Evolutionary conservation across 1,139 yeast species (phyloP), one percentile per base, ranked within the genome.

Genomic region (Kodamaea derodonti): DNA sequence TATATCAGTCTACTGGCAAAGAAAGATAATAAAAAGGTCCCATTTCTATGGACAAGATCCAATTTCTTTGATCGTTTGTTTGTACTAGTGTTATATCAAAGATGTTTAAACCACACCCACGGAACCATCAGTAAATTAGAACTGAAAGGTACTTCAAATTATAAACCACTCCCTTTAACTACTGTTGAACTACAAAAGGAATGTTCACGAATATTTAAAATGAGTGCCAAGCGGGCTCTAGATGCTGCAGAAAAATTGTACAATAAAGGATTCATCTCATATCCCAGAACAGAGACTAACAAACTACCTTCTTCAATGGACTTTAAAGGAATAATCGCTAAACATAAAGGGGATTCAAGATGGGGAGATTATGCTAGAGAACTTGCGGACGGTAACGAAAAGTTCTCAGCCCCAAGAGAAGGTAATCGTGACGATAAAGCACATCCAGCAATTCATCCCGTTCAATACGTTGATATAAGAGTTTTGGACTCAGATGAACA

Each of bases 391-490:
- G 65, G 62, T 15, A 60, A 58, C 5, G 33, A 24, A 10, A 18
- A 14, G 14, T 84, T 73, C 48, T 54, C 69, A 14, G 52, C 57
- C 2, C 98, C 99, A 0, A 62, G 98, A 33, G 69, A 69, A 27
- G 99, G 99, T 1, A 69, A 66, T 14, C 82, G 85, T 49, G 87
- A 90, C 52, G 99, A 94, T 62, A 82, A 87, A 51, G 97, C 98
- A 14, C 99, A 94, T 71, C 98, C 98, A 3, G 97, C 99, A 0
- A 94, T 94, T 40, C 97, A 94, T 54, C 99, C 99, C 0, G 82
- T 92, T 12, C 69, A 73, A 27, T 69, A 56, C 41, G 69, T 64
- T 3, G 55, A 64, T 2, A 55, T 65, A 23, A 57, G 56, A 13
- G 37, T 56, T 4, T 58, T 66, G 4, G 49, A 65, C 14, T 61